Conservation (phyloP, 306 rosid genomes). For the Geum urbanum region DNA sequence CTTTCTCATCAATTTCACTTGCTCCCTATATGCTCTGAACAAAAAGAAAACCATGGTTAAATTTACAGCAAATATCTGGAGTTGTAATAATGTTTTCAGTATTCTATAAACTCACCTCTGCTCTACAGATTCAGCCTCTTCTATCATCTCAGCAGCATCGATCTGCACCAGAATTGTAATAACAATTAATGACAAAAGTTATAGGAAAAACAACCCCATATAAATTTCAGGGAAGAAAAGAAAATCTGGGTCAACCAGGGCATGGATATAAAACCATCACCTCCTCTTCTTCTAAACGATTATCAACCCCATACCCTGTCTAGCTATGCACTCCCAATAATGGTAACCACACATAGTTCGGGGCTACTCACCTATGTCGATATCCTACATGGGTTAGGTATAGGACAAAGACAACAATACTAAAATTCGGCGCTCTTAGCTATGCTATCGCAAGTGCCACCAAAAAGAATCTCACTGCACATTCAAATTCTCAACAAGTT, state of each 20-base stretch:
- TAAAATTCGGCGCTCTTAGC: no score
- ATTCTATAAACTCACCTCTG: slow-evolving; percentile 49
- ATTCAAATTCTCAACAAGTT: no score
- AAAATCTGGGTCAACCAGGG: neutral
- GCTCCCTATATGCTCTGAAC: slow-evolving; percentile 55
- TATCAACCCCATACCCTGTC: slow-evolving; percentile 39
- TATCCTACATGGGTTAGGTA: no score
- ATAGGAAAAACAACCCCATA: no score
- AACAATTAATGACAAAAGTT: slow-evolving; percentile 10
- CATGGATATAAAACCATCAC: slow-evolving; percentile 34
- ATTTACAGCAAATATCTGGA: neutral
- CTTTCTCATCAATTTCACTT: slow-evolving; percentile 67
- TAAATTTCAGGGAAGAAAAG: neutral
- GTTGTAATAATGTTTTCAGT: neutral
- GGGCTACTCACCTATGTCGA: no score
- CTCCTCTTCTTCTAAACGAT: slow-evolving; percentile 97
- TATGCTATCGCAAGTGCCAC: no score
- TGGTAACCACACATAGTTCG: no score
- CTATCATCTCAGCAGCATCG: slow-evolving; percentile 86
- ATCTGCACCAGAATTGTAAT: slow-evolving; percentile 42
- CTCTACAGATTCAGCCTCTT: slow-evolving; percentile 83
- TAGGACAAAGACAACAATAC: no score
- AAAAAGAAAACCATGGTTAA: slow-evolving; percentile 12
- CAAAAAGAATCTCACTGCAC: no score
- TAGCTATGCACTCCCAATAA: no score